Evolutionary conservation across 306 rosid genomes (phyloP), one percentile per base, ranked within the genome.

Genomic region (Lathyrus aphaca): DNA sequence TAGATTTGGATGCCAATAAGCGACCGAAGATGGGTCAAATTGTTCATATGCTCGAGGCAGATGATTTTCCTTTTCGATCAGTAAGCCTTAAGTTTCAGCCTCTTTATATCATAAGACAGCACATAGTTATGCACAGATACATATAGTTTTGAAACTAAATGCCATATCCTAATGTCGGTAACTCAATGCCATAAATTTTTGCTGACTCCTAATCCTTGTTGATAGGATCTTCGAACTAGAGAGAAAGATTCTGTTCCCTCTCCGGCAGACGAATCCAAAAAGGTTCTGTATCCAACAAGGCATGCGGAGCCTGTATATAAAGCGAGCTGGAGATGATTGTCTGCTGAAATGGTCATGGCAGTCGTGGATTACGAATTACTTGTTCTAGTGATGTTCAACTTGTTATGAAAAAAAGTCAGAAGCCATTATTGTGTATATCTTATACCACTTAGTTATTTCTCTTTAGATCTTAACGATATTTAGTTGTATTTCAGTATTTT

Each of bases 1-100:
- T 93, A 74, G 98, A 93, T 71, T 79, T 88, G 85, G 98, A 93
- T 77, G 90, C 86, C 63, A 8, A 18, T 60, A 93, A 93, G 81
- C 86, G 98, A 68, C 98, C 98, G n/a, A 93, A 93, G 83, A 93
- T 93, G 97, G 96, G 98, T 63, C 98, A 93, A 79, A 93, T 93
- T 71, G 90, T 87, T 80, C 98, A 93, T 68, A 90, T 93, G 98
- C 96, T 93, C 2, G 98, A 90, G 82, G 96, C 94, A 49, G 98
- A 93, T 71, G 98, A 93, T 78, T 93, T 88, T 67, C 97, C 97
- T 72, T 93, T 77, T 60, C 97, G 94, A 48, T 68, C 94, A 14
- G 98, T 90, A 77, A 85, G 90, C 66, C 72, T 32, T 25, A 13
- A 15, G 10, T 40, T 62, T 37, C 7, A 69, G 15, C 14, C 29